These are phyloP conservation scores for Oryza meridionalis DNA, from an alignment of 176 grass and related monocot species.

Conservation along the genomic window DNA sequence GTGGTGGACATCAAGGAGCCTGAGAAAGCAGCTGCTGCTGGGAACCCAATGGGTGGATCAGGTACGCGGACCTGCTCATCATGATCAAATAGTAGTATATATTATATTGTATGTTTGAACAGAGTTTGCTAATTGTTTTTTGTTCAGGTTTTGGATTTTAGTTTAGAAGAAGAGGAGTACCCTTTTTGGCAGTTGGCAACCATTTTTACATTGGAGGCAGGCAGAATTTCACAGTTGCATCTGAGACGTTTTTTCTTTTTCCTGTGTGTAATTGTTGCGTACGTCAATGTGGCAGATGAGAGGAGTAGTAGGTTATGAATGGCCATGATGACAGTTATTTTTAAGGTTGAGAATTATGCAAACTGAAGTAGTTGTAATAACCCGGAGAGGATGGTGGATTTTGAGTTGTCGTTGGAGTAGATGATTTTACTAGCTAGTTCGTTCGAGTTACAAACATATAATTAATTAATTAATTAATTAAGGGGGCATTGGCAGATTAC, in stretches of 20 bases:
- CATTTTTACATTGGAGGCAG: neutral
- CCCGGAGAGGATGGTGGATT: no score
- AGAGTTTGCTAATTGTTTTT: neutral
- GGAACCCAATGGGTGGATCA: slow-evolving; percentile 81
- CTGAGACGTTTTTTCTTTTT: neutral
- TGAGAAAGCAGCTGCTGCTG: slow-evolving; percentile 60
- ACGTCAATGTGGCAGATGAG: neutral
- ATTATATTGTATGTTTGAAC: neutral
- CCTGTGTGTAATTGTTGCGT: neutral
- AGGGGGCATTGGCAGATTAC: no score
- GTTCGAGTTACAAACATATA: no score
- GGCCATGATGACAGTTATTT: neutral
- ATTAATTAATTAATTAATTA: no score
- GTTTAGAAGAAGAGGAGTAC: neutral
- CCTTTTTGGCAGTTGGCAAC: neutral
- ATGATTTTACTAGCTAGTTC: no score
- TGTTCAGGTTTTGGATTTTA: slow-evolving; percentile 71
- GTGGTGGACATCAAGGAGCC: slow-evolving; percentile 83
- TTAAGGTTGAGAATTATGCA: neutral
- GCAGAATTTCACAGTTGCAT: neutral
- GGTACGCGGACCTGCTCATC: slow-evolving; percentile 39
- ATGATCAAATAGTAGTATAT: neutral
- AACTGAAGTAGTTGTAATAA: no score
- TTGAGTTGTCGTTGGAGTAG: no score
- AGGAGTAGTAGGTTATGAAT: neutral